Base-by-base conservation (phyloP, 2,329 filamentous ascomycete genomes). In the Pseudopithomyces chartarum region DNA sequence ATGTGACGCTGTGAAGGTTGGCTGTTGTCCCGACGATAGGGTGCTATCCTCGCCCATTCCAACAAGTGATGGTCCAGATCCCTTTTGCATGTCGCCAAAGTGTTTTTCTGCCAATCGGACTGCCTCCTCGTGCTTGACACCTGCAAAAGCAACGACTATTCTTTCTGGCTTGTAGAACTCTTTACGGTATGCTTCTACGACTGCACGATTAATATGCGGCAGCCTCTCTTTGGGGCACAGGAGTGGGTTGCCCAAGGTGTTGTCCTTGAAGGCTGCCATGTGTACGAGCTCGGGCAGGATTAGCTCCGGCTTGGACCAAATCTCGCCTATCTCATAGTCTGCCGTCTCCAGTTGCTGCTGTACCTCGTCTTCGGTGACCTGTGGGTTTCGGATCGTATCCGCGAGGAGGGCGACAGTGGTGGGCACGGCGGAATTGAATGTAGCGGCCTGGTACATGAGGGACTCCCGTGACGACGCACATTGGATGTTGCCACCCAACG, bases 401-500 rank as follows among this genome's bases (percentile, higher is more conserved):
- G 95, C 94, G 39, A 99, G 85, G 17, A 99, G 79, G 29, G 84
- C 91, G 22, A 96, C 86, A 12, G 94, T 92, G 8, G 87, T 87
- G 6, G 91, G 88, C 8, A 99, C 92, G 17, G 92, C 89, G 23
- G 89, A 89, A 81, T 99, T 99, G 85, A 99, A 99, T 29, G 93
- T 97, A 23, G 95, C 95, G 1, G 92, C 91, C 78, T 99, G 95
- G 81, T 99, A 99, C 95, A 99, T 99, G 79, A 99, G 86, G 55
- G 92, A 92, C 78, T 99, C 95, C 63, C 95, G 85, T 1, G 92
- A 96, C 1, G 93, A 97, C 11, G 94, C 93, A 79, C 95, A 99
- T 79, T 98, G 93, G 57, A 99, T 94, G 75, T 97, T 97, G 32
- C 95, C 95, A 34, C 95, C 95, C 2, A 99, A 82, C 0, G 88